Base-by-base conservation (phyloP, 495 filamentous ascomycete species). In the Penicillium odoratum region DNA sequence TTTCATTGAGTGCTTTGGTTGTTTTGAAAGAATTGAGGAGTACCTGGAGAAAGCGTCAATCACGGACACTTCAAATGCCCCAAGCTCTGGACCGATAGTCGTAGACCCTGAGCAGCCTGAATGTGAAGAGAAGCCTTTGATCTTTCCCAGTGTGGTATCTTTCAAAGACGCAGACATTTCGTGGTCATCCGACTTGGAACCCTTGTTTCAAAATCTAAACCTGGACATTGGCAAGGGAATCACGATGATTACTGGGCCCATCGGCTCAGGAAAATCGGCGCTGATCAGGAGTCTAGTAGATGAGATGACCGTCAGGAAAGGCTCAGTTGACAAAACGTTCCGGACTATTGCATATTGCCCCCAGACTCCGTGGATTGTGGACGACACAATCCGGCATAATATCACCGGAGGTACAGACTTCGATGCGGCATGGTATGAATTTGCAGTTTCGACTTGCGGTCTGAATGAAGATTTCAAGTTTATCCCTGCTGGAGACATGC, bases 191-290 rank as follows among this genome's bases (percentile, higher is more conserved):
- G 43, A 25, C 9, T 46, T 18, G 5, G 18, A 46, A 4, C 43
- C 18, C 3, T 18, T 46, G 3, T 13, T 46, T 5, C 16, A 46
- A 26, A 46, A 46, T 25, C 1, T 46, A 26, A 11, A 26, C 26
- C 18, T 46, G 18, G 43, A 3, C 7, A 46, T 46, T 1, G 3
- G 9, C 10, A 7, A 46, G 25, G 25, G 18, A 11, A 18, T 34
- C 29, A 18, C 30, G 7, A 21, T 33, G 4, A 15, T 55, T n/a
- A 55, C 29, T 16, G 52, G 43, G 4, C 43, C 40, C 13, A 36
- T 34, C 34, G 52, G 52, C 5, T 31, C 40, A 38, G 52, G 43
- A 29, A 55, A 55, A 16, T 47, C 52, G 5, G 18, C 52, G 15
- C 26, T 55, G 13, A 29, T 55, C 13, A 16, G 47, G 34, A 45